A percentile compares a stretch with the other conserved stretches of the same genome.
phyloP scores from a whole-genome alignment of 1,284 basidiomycete species.

The Tylopilus sp. region DNA sequence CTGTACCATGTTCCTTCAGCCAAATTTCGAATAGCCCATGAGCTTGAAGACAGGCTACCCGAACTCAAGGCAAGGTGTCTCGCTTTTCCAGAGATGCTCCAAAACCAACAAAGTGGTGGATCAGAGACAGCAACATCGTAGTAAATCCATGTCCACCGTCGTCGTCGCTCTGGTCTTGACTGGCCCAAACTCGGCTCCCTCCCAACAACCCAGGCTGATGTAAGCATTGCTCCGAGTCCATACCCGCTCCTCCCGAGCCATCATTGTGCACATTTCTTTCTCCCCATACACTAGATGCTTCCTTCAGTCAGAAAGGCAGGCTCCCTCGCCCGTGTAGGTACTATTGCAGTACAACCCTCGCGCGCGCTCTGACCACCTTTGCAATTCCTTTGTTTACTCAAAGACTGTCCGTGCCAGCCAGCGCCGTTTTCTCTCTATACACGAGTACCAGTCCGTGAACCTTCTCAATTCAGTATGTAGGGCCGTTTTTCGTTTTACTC shows the following conservation, averaged over 20 bases:
- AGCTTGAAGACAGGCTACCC: constrained; percentile 53
- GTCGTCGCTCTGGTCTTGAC: constrained; percentile 68
- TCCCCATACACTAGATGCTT: constrained; percentile 56
- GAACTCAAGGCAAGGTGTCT: constrained; percentile 79
- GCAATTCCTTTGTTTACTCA: background rate
- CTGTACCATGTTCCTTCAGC: constrained; percentile 74
- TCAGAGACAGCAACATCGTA: constrained; percentile 74
- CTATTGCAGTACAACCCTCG: background rate
- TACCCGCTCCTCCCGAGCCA: constrained; percentile 19
- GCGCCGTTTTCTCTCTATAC: constrained; percentile 94
- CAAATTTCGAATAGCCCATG: constrained; percentile 79
- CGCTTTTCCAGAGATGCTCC: constrained; percentile 68
- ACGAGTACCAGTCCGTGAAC: constrained; percentile 97
- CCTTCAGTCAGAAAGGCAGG: constrained; percentile 66
- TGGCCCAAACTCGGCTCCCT: constrained; percentile 20
- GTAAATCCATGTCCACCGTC: constrained; percentile 60
- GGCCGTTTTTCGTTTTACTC: constrained; percentile 25
- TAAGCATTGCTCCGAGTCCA: constrained; percentile 26
- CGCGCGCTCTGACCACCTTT: constrained; percentile 4
- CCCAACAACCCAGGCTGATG: constrained; percentile 29
- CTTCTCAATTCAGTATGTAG: constrained; percentile 84
- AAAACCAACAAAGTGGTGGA: constrained; percentile 48
- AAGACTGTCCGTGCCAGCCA: constrained; percentile 77
- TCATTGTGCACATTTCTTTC: constrained; percentile 28
- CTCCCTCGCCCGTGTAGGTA: constrained; percentile 65